Base-by-base conservation (phyloP, 2,329 filamentous ascomycete species). In the Claviceps sorghi region DNA sequence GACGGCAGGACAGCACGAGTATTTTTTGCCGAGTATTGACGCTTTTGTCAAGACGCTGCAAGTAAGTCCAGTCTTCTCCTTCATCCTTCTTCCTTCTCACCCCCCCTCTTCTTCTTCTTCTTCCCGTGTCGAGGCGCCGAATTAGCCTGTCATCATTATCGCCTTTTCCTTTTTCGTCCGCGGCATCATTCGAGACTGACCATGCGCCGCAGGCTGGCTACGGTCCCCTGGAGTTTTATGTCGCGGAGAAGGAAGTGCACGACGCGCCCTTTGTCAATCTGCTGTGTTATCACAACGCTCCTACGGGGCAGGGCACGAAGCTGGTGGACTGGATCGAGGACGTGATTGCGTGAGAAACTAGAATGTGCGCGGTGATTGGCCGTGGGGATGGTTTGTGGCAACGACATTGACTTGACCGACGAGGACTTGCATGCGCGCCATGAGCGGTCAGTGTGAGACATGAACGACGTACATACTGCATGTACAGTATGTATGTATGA, bases 271-370 rank as follows among this genome's bases (percentile, higher is more conserved):
- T 59, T 8, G 53, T 55, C 22, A 59, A 59, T 36, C 50, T 58
- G 11, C 36, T 52, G 15, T 55, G 52, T 19, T 43, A 49, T 26
- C 47, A 56, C 21, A 49, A 49, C 11, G 49, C 46, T 11, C 57
- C 58, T 43, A 59, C 57, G 2, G 48, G 53, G 17, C 58, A 59
- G 45, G 58, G 57, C 1, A 55, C 55, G 52, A 58, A 53, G 53
- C 46, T 59, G 17, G 55, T 58, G 45, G 38, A 49, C 8, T 59
- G 58, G 58, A 40, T 58, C 42, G 47, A 48, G 34, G 56, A 54
- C 9, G 17, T 54, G 9, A 9, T 53, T 22, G 38, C 40, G 15
- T 45, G 21, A 49, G 0, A 9, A 43, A n/a, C 3, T 40, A n/a
- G 7, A 10, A 40, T n/a, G 17, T 10, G 38, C 17, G 17, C 5